phyloP scores from a whole-genome alignment of 2,329 filamentous ascomycete species.

The Fusarium sterilihyphosum region DNA sequence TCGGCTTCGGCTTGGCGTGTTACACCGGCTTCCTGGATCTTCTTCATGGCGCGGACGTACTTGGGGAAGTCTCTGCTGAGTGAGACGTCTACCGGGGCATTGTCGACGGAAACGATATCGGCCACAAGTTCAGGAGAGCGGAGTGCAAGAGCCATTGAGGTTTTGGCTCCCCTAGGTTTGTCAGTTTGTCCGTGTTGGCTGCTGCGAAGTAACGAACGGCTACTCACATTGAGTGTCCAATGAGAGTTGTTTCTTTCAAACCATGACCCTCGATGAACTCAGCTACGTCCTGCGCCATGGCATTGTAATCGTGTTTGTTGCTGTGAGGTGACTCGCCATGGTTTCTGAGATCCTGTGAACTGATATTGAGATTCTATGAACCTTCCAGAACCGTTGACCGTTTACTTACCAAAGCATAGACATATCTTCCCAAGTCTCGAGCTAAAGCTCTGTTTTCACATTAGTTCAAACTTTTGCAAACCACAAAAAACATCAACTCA shows the following conservation, averaged over 20 bases:
- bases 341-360: conserved; percentile 81
- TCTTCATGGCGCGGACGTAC: conserved; percentile 86
- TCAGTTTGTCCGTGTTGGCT: background rate
- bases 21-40: conserved; percentile 75
- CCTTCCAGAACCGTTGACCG: background rate
- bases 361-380: conserved; percentile 24
- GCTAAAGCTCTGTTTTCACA: conserved; percentile 72
- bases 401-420: conserved; percentile 79
- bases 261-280: conserved; percentile 78
- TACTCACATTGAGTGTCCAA: conserved; percentile 90
- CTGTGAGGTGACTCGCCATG: conserved; percentile 90
- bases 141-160: conserved; percentile 87
- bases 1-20: conserved; percentile 82
- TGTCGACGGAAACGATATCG: conserved; percentile 86
- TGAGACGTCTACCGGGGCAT: conserved; percentile 84
- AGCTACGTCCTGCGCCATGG: conserved; percentile 85
- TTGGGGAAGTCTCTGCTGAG: conserved; percentile 78
- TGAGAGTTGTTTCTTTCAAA: conserved; percentile 77
- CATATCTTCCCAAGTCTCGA: conserved; percentile 79
- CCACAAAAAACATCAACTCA: conserved; percentile 56
- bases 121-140: conserved; percentile 72
- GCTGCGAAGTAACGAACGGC: background rate
- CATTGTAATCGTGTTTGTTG: conserved; percentile 78
- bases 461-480: background rate
- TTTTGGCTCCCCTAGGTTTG: conserved; percentile 80